Evolutionary conservation across 2,329 filamentous ascomycete species (phyloP).

Genomic region (Penicillium sclerotigenum): DNA sequence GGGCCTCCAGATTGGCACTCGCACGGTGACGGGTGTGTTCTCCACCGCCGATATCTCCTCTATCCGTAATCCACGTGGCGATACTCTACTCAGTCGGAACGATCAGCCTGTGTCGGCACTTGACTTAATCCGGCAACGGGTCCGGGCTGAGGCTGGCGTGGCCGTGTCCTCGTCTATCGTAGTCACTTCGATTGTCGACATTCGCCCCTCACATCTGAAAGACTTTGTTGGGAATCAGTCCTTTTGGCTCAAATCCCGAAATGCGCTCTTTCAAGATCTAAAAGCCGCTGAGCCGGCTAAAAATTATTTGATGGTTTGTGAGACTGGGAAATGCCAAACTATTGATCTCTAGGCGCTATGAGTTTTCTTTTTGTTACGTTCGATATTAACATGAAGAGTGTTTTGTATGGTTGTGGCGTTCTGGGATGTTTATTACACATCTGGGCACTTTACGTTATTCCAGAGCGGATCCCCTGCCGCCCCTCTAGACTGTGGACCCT

Average conservation of each 20-base stretch:
- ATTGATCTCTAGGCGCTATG: slow-evolving; percentile 31
- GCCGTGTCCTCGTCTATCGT: slow-evolving; percentile 34
- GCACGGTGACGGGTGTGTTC: slow-evolving; percentile 56
- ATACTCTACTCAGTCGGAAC: slow-evolving; percentile 16
- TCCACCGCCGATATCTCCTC: slow-evolving; percentile 33
- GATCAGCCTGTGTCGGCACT: slow-evolving; percentile 28
- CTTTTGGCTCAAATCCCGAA: slow-evolving; percentile 40
- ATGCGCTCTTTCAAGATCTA: slow-evolving; percentile 38
- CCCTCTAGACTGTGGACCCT: neutral
- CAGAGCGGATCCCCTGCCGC: neutral
- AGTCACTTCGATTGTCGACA: slow-evolving; percentile 37
- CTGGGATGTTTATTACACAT: neutral
- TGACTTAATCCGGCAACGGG: slow-evolving; percentile 30
- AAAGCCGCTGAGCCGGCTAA: slow-evolving; percentile 32
- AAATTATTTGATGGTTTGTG: slow-evolving; percentile 41
- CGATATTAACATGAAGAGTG: neutral
- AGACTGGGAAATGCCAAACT: slow-evolving; percentile 35
- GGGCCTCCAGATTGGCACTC: slow-evolving; percentile 66
- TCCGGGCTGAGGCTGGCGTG: slow-evolving; percentile 35
- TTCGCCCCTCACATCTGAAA: slow-evolving; percentile 33
- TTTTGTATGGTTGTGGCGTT: slow-evolving; percentile 4
- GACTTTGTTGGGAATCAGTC: slow-evolving; percentile 36
- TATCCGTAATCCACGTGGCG: slow-evolving; percentile 7
- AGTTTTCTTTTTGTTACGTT: neutral
- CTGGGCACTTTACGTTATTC: neutral